A percentile compares a stretch with the other conserved stretches of the same genome.
Evolutionary conservation across 2,329 filamentous ascomycete species (phyloP).

Genomic region (Monosporascus cannonballus): DNA sequence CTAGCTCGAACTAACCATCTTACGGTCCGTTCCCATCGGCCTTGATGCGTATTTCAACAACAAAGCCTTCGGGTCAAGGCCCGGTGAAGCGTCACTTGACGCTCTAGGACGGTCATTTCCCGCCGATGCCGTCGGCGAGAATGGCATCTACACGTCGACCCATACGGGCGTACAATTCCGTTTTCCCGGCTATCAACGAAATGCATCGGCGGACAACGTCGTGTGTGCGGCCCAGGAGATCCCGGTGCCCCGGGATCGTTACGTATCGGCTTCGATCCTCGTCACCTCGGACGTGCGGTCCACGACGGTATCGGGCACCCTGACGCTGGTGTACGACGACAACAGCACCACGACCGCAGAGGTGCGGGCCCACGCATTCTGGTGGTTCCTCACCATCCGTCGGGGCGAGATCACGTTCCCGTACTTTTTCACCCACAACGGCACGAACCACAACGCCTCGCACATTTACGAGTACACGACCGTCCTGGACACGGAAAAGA

Average conservation of each 20-base stretch:
- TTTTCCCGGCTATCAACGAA: constrained; percentile 33
- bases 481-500: constrained; percentile 30
- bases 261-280: constrained; percentile 38
- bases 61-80: constrained; percentile 37
- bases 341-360: constrained; percentile 32
- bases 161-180: constrained; percentile 35
- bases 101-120: constrained; percentile 35
- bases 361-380: constrained; percentile 38
- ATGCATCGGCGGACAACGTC: constrained; percentile 32
- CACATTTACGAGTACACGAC: constrained; percentile 40
- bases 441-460: constrained; percentile 35
- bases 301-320: constrained; percentile 32
- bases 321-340: constrained; percentile 37
- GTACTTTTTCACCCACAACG: constrained; percentile 31
- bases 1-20: not conserved
- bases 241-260: constrained; percentile 23
- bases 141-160: constrained; percentile 30
- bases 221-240: constrained; percentile 36
- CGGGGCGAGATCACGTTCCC: constrained; percentile 40
- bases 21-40: constrained; percentile 24
- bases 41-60: constrained; percentile 37
- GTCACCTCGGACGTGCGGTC: constrained; percentile 34
- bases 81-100: constrained; percentile 41
- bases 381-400: constrained; percentile 37
- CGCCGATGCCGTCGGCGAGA: constrained; percentile 20